Evolutionary conservation across 208 protist species (phyloP).

Genomic region (Trypanosoma lewisi): DNA sequence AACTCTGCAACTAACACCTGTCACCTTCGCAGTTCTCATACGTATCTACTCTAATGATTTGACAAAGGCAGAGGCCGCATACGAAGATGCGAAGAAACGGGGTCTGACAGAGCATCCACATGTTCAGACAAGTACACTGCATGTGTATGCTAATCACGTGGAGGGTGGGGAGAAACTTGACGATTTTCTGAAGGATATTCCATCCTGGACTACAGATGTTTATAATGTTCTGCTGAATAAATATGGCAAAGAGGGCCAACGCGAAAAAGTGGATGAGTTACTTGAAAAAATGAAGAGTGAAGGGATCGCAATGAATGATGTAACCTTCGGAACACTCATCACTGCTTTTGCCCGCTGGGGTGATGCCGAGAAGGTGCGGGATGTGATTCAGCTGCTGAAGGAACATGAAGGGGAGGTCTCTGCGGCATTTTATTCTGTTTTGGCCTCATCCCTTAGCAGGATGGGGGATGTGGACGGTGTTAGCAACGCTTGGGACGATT

Average conservation of each 20-base stretch:
- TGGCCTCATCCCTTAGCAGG: slow-evolving; percentile 77
- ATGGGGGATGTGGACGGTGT: slow-evolving; percentile 79
- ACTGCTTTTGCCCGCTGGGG: slow-evolving; percentile 82
- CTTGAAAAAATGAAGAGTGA: slow-evolving; percentile 81
- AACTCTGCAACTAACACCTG: slow-evolving; percentile 68
- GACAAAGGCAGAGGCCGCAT: slow-evolving; percentile 42
- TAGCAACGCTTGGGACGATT: slow-evolving; percentile 83
- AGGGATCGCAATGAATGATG: slow-evolving; percentile 80
- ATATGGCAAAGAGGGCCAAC: slow-evolving; percentile 68
- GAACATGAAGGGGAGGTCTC: slow-evolving; percentile 71
- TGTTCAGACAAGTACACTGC: slow-evolving; percentile 82
- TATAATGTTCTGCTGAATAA: slow-evolving; percentile 88
- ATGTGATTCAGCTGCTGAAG: slow-evolving; percentile 77
- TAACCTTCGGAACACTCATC: slow-evolving; percentile 88
- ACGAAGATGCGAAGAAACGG: slow-evolving; percentile 59
- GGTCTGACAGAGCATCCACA: slow-evolving; percentile 75
- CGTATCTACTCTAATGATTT: slow-evolving; percentile 57
- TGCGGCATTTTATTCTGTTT: slow-evolving; percentile 80
- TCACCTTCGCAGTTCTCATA: slow-evolving; percentile 79
- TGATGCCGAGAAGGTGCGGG: slow-evolving; percentile 57
- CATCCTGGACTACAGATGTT: slow-evolving; percentile 66
- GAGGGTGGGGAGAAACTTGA: slow-evolving; percentile 38
- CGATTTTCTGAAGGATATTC: slow-evolving; percentile 47
- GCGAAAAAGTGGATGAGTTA: slow-evolving; percentile 55
- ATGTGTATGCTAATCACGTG: slow-evolving; percentile 39